Base-by-base conservation (phyloP, 1,284 basidiomycete species). In the Thelephora terrestris region DNA sequence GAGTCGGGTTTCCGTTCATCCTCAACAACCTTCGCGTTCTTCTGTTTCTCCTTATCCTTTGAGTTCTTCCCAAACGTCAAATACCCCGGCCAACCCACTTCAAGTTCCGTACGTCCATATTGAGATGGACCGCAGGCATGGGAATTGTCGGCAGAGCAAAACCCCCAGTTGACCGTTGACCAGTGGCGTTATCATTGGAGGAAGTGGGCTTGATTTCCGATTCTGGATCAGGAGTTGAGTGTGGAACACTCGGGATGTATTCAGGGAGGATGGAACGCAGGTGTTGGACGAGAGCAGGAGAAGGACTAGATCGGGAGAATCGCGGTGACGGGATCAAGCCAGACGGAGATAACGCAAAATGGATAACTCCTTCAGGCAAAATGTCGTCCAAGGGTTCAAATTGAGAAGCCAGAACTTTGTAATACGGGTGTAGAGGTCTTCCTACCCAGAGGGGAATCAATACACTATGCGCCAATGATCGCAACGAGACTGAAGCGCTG, bases 61-160 rank as follows among this genome's bases (percentile, higher is more conserved):
- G 55, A 32, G 6, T 56, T 64, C 52, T 76, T 80, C 5, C 79
- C 76, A 62, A 88, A 85, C 0, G 79, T 76, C 40, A 83, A 59
- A 53, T 75, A 77, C 3, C 73, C 78, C 7, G 80, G 75, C 86
- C 85, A 89, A 52, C 67, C 86, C 85, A 89, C 61, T 83, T 64
- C 45, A 61, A 40, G 36, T 52, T 83, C 52, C 74, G 71, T 56
- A 81, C 69, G 55, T 81, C 76, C 69, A 82, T 71, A 43, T 67
- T 68, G 39, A 70, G 55, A 32, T 57, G 61, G 43, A 62, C 64
- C 18, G 56, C 63, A 43, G 67, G 56, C 47, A 64, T 70, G 48
- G 73, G 58, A 43, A 47, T 35, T 1, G 38, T 51, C 21, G 27
- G 47, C 47, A 51, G 48, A 35, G 43, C 46, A n/a, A 21, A 12